Conservation (phyloP, 768 basidiomycete genomes). For the Mycena chlorophos region DNA sequence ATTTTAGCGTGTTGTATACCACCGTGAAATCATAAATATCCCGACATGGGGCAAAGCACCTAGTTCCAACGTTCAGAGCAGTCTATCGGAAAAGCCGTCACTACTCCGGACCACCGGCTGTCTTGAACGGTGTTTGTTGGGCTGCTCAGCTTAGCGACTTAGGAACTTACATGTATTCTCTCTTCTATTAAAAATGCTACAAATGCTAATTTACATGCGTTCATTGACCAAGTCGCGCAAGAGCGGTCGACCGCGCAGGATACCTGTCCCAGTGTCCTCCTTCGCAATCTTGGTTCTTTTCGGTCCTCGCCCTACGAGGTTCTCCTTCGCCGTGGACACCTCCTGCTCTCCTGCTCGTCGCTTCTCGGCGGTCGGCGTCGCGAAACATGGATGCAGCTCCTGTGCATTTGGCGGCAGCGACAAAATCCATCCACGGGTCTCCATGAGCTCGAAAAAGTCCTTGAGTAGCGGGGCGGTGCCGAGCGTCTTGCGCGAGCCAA, state of each 20-base stretch:
- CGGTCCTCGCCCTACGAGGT: constrained; percentile 27
- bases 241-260: constrained; percentile 59
- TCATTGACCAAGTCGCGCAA: constrained; percentile 55
- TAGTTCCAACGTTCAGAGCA: too few relatives aligned
- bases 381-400: constrained; percentile 41
- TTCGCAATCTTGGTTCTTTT: constrained; percentile 39
- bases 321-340: constrained; percentile 17
- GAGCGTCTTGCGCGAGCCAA: constrained; percentile 85
- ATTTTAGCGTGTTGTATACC: too few relatives aligned
- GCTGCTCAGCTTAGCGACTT: too few relatives aligned
- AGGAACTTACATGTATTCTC: too few relatives aligned
- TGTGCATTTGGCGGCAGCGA: constrained; percentile 57
- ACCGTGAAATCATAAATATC: too few relatives aligned
- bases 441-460: constrained; percentile 80
- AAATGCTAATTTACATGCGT: neutral
- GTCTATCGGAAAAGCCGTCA: too few relatives aligned
- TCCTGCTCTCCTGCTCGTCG: constrained; percentile 27
- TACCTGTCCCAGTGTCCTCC: constrained; percentile 27
- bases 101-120: too few relatives aligned
- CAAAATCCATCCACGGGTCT: constrained; percentile 70
- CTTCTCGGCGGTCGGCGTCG: constrained; percentile 24
- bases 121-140: too few relatives aligned
- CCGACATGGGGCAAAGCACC: too few relatives aligned
- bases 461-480: constrained; percentile 56
- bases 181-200: too few relatives aligned